Percentiles rank a stretch among this genome's conserved stretches.
Evolutionary conservation across 345 rosid genomes (phyloP).

Genomic region (Chamaenerion angustifolium): DNA sequence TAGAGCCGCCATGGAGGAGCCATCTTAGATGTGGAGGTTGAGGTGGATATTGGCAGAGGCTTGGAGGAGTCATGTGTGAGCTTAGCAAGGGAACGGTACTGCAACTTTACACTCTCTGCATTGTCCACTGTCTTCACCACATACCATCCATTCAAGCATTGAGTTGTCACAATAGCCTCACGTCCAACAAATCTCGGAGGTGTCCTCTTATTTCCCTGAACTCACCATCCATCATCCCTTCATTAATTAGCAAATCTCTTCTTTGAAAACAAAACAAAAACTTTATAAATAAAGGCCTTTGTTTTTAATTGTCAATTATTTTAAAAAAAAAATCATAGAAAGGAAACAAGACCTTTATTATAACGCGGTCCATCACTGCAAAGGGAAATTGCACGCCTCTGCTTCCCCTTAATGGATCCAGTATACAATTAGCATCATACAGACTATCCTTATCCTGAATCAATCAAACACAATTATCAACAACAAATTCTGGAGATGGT

Average conservation of each 20-base stretch:
- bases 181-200: slow-evolving; percentile 91
- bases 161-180: slow-evolving; percentile 79
- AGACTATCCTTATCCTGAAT: slow-evolving; percentile 56
- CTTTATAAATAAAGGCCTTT: no score
- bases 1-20: background rate
- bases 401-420: slow-evolving; percentile 36
- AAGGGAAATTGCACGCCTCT: slow-evolving; percentile 86
- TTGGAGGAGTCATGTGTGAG: slow-evolving; percentile 28
- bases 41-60: background rate
- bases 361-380: slow-evolving; percentile 70
- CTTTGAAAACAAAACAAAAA: no score
- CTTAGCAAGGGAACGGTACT: slow-evolving; percentile 79
- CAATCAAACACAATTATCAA: background rate
- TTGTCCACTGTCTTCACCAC: slow-evolving; percentile 89
- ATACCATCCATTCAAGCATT: slow-evolving; percentile 96
- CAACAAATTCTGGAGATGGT: no score
- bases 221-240: slow-evolving; percentile 3
- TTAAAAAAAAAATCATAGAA: no score
- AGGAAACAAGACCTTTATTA: no score
- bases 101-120: slow-evolving; percentile 81
- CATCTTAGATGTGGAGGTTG: slow-evolving; percentile 25
- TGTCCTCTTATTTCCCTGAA: slow-evolving; percentile 90
- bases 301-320: no score
- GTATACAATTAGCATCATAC: slow-evolving; percentile 23
- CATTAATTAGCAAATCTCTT: slow-evolving; percentile 12